Evolutionary conservation across 495 filamentous ascomycete genomes (phyloP), one percentile per base, ranked within the genome.

Genomic region (Diplogelasinospora grovesii): DNA sequence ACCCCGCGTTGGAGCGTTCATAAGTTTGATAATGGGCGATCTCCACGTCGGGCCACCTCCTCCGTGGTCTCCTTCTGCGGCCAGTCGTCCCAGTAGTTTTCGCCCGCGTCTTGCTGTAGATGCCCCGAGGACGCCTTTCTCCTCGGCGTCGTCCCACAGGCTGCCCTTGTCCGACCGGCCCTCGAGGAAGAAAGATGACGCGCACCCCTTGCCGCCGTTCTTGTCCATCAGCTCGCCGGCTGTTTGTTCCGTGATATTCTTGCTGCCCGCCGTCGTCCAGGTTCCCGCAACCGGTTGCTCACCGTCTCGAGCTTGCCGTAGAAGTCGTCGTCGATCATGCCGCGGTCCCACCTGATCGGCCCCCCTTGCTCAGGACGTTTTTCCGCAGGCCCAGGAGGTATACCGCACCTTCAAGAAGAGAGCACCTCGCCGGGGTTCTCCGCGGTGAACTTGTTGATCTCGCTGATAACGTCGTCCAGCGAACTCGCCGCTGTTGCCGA

Each of bases 201-300:
- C 81, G 53, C 27, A n/a, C 36, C 94, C 86, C 48, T 86, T 86
- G 44, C 86, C 86, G 85, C 92, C 89, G 67, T 94, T 86, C 79
- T 95, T 95, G 81, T 94, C 93, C 61, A 88, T 74, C 51, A 95
- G 71, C 71, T 95, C 34, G n/a, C 19, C 28, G 10, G 34, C 20
- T 18, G 24, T 30, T 1, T 24, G 3, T 4, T 14, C 20, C 5
- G 19, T 15, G 28, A 34, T 42, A 2, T 5, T 22, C 19, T 22
- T 9, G 3, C 15, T 14, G 9, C 10, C 3, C n/a, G 8, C 25
- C n/a, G 39, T 19, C 16, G 39, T 30, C 28, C 26, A 33, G 39
- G 28, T 22, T 22, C 43, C 14, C 41, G 23, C 19, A 37, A 37
- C 3, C 14, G 24, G 28, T 40, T 41, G 24, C 19, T 23, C 11